phyloP scores from a whole-genome alignment of 2,329 filamentous ascomycete genomes.

The Emmonsia crescens region DNA sequence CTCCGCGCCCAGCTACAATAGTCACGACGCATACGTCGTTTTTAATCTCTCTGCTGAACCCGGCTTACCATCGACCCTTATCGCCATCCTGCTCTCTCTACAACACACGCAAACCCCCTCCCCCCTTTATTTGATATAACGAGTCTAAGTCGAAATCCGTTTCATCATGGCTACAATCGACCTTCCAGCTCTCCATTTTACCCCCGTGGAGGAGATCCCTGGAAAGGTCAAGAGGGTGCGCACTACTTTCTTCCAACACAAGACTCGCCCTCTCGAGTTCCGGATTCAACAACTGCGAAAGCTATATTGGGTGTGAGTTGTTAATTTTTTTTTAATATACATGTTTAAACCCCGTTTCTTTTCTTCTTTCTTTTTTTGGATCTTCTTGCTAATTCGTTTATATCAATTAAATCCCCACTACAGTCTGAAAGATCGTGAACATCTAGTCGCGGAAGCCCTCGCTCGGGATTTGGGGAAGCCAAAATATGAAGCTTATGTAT shows the following conservation, averaged over 20 bases:
- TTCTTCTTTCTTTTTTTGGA: slow-evolving; percentile 2
- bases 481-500: slow-evolving; percentile 59
- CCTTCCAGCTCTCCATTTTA: slow-evolving; percentile 45
- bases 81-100: no score
- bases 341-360: no score
- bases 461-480: slow-evolving; percentile 69
- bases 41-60: no score
- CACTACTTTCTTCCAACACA: slow-evolving; percentile 63
- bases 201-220: slow-evolving; percentile 56
- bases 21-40: background rate
- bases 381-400: background rate
- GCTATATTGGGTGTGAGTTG: slow-evolving; percentile 75
- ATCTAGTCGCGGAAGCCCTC: slow-evolving; percentile 63
- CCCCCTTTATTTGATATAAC: background rate
- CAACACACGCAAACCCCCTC: background rate
- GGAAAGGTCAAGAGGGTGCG: slow-evolving; percentile 50
- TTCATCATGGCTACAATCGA: slow-evolving; percentile 17
- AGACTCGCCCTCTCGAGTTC: slow-evolving; percentile 73
- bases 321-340: background rate
- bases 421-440: slow-evolving; percentile 61
- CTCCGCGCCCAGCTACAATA: background rate
- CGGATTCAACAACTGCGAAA: slow-evolving; percentile 78
- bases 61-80: background rate
- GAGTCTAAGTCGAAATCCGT: no score
- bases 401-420: background rate